These are phyloP conservation scores for Triangularia verruculosa DNA, from an alignment of 2,329 filamentous ascomycete species.

Conservation along the genomic window DNA sequence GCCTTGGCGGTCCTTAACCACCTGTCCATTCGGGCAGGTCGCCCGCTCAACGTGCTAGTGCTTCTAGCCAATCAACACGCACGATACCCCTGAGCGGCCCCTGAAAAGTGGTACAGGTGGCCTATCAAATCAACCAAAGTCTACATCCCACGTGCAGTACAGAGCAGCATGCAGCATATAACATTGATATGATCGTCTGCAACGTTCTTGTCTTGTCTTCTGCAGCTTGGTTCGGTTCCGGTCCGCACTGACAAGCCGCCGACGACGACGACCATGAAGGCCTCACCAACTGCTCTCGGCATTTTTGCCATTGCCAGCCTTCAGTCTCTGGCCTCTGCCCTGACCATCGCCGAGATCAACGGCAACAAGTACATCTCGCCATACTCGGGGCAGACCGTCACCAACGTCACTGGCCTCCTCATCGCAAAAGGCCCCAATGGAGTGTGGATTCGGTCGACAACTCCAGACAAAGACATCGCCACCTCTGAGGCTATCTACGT, in stretches of 20 bases:
- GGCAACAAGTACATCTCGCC: slow-evolving; percentile 63
- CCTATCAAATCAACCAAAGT: background rate
- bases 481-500: slow-evolving; percentile 67
- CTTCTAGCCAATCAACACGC: slow-evolving; percentile 17
- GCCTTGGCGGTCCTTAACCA: slow-evolving; percentile 19
- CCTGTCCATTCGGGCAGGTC: slow-evolving; percentile 27
- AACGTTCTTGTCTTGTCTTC: background rate
- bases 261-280: slow-evolving; percentile 19
- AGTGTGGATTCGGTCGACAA: slow-evolving; percentile 62
- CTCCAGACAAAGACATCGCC: slow-evolving; percentile 50
- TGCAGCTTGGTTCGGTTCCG: background rate
- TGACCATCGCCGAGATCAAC: slow-evolving; percentile 62
- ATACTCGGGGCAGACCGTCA: slow-evolving; percentile 53
- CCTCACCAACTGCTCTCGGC: slow-evolving; percentile 15
- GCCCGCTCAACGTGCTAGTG: slow-evolving; percentile 17
- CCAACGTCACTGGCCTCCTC: slow-evolving; percentile 60
- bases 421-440: slow-evolving; percentile 61
- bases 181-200: background rate
- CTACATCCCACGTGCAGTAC: background rate
- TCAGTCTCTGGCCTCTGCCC: slow-evolving; percentile 32
- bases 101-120: slow-evolving; percentile 1
- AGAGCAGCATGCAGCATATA: background rate
- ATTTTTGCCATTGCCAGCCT: slow-evolving; percentile 21
- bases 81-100: slow-evolving; percentile 15
- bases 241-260: background rate